phyloP scores from a whole-genome alignment of 176 grass and related monocot genomes.

The Oryza coarctata region DNA sequence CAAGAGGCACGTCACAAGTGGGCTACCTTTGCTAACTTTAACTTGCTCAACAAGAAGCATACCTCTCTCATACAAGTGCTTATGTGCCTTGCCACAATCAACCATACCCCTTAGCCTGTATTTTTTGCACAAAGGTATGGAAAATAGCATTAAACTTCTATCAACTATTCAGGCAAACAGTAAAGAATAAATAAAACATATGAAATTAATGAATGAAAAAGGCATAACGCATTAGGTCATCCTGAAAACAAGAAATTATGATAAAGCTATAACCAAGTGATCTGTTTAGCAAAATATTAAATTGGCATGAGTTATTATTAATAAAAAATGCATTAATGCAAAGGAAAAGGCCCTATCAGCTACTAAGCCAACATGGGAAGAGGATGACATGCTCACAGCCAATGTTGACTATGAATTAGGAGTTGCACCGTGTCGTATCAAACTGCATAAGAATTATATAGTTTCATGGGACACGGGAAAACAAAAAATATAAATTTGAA shows the following conservation, averaged over 20 bases:
- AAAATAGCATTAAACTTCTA: background rate
- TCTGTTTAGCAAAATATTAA: background rate
- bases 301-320: background rate
- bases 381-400: background rate
- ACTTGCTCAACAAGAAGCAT: constrained; percentile 96
- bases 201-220: constrained; percentile 8
- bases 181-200: background rate
- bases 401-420: background rate
- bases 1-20: constrained; percentile 94
- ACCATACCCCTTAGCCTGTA: constrained; percentile 84
- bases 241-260: constrained; percentile 6
- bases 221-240: background rate
- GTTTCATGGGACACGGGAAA: background rate
- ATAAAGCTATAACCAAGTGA: background rate
- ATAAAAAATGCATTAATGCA: background rate
- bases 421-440: background rate
- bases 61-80: constrained; percentile 69
- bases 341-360: background rate
- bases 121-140: background rate
- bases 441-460: background rate
- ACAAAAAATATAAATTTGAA: background rate
- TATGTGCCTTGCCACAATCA: constrained; percentile 79
- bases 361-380: background rate
- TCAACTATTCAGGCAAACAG: constrained; percentile 8
- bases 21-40: constrained; percentile 88